phyloP scores from a whole-genome alignment of 371 early-diverging fungal genomes.

The Mortierella polycephala region DNA sequence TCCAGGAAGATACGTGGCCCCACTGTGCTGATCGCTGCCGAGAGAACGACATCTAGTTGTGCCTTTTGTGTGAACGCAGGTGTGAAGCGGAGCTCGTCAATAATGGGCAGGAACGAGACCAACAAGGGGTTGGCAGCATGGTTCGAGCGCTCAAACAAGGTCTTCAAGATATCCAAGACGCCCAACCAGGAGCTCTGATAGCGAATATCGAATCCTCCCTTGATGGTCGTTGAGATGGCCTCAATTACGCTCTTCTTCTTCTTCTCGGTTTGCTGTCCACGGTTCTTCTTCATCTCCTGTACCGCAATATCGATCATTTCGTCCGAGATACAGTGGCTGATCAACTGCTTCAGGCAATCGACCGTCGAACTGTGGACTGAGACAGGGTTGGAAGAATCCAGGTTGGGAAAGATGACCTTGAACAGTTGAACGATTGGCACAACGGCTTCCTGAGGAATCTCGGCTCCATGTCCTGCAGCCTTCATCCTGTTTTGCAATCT shows the following conservation, averaged over 20 bases:
- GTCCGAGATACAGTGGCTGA: constrained; percentile 76
- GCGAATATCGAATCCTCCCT: constrained; percentile 76
- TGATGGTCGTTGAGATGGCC: constrained; percentile 63
- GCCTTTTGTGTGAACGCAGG: constrained; percentile 85
- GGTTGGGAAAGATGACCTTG: constrained; percentile 73
- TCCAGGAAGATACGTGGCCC: constrained; percentile 83
- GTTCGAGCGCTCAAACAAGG: constrained; percentile 82
- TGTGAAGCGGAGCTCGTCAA: constrained; percentile 87
- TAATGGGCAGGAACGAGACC: constrained; percentile 67
- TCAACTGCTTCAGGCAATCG: constrained; percentile 74
- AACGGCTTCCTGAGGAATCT: constrained; percentile 37
- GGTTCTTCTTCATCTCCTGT: constrained; percentile 50
- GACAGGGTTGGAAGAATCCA: constrained; percentile 74
- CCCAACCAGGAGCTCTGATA: constrained; percentile 87
- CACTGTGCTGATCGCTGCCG: constrained; percentile 81
- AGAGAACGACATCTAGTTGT: constrained; percentile 84
- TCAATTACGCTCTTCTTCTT: constrained; percentile 47
- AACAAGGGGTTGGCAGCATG: constrained; percentile 70
- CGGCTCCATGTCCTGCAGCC: constrained; percentile 18
- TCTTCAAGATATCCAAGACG: constrained; percentile 79
- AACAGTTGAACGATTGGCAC: constrained; percentile 66
- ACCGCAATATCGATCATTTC: constrained; percentile 67
- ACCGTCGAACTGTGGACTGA: constrained; percentile 67
- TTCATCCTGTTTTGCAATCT: constrained; percentile 65
- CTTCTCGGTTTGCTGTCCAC: constrained; percentile 37